These are phyloP conservation scores for Amyloporia xantha DNA, from an alignment of 768 basidiomycete species.

Conservation along the genomic window DNA sequence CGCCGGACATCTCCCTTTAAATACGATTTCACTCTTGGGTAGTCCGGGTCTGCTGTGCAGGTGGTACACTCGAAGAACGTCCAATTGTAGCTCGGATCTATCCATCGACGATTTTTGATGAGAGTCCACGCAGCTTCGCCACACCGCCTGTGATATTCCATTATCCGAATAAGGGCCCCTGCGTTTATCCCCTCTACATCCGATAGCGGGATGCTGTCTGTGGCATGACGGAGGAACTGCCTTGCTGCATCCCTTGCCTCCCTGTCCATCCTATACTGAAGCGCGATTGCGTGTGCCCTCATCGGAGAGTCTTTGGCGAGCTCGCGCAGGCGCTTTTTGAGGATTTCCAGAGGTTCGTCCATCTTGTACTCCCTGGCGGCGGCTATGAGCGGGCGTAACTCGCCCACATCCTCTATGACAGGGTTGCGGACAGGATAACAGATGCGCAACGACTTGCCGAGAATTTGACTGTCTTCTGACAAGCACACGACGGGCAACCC, in stretches of 20 bases:
- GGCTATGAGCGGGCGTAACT: conserved; percentile 8
- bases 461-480: conserved; percentile 15
- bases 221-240: background rate
- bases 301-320: conserved; percentile 23
- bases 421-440: conserved; percentile 30
- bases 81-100: background rate
- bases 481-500: too few relatives aligned
- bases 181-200: background rate
- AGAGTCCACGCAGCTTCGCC: background rate
- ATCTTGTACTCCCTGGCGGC: conserved; percentile 22
- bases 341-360: background rate
- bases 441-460: conserved; percentile 22
- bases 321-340: conserved; percentile 2
- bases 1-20: too few relatives aligned
- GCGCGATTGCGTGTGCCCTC: conserved; percentile 28
- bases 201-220: too few relatives aligned
- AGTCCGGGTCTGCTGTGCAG: too few relatives aligned
- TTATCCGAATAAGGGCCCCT: background rate
- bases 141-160: background rate
- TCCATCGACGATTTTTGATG: background rate
- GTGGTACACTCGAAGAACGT: background rate
- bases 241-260: conserved; percentile 23
- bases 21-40: too few relatives aligned
- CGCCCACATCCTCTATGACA: background rate
- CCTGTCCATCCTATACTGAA: conserved; percentile 14